phyloP scores from a whole-genome alignment of 768 basidiomycete species.

The Russula emetica region DNA sequence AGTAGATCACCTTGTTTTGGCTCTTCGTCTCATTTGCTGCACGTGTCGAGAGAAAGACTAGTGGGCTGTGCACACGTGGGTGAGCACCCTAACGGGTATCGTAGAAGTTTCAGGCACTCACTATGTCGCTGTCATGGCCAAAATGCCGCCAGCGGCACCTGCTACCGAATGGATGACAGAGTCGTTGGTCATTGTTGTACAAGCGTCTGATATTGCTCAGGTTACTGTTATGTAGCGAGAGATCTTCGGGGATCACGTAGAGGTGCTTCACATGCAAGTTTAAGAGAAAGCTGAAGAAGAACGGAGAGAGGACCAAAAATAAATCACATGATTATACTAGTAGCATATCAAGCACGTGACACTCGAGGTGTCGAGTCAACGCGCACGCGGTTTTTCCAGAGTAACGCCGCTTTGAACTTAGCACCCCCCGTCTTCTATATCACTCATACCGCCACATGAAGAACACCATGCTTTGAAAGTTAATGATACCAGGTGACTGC shows the following conservation, averaged over 20 bases:
- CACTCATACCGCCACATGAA: neutral
- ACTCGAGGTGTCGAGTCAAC: neutral
- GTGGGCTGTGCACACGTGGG: slow-evolving; percentile 53
- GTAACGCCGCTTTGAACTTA: too few relatives aligned
- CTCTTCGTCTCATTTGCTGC: slow-evolving; percentile 87
- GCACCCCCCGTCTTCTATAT: neutral
- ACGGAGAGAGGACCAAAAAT: too few relatives aligned
- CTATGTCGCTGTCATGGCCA: slow-evolving; percentile 91
- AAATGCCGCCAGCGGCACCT: slow-evolving; percentile 85
- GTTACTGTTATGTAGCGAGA: neutral
- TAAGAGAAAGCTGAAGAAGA: neutral
- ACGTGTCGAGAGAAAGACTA: slow-evolving; percentile 88
- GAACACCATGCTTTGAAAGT: neutral
- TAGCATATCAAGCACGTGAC: neutral
- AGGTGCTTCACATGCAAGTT: neutral
- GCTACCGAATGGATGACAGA: slow-evolving; percentile 83
- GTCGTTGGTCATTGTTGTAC: slow-evolving; percentile 43
- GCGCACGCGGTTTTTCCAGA: too few relatives aligned
- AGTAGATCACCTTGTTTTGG: slow-evolving; percentile 57
- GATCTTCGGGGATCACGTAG: too few relatives aligned
- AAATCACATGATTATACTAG: slow-evolving; percentile 8
- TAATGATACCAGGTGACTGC: neutral
- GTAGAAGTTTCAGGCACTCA: slow-evolving; percentile 36
- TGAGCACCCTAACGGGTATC: slow-evolving; percentile 8
- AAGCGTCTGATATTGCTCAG: neutral